These are phyloP conservation scores for Xanthoceras sorbifolium DNA, from an alignment of 345 rosid species.

Conservation along the genomic window DNA sequence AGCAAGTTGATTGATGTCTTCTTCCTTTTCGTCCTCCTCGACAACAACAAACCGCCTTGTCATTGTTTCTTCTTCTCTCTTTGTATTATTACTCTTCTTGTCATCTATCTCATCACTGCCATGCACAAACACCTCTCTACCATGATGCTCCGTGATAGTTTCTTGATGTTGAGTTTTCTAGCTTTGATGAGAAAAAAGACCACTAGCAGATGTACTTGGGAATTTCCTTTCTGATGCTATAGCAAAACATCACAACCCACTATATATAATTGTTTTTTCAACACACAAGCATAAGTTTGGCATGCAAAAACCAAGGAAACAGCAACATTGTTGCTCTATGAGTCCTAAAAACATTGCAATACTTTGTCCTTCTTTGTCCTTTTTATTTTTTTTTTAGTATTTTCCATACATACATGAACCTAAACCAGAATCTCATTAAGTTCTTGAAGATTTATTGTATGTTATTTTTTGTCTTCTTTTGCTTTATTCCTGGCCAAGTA, in stretches of 20 bases:
- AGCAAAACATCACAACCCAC: background rate
- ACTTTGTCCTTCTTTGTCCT: too few species aligned
- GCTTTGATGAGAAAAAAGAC: background rate
- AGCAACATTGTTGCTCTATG: too few species aligned
- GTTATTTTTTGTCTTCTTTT: too few species aligned
- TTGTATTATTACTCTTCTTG: background rate
- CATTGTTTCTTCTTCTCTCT: slow-evolving; percentile 2
- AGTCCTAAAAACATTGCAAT: too few species aligned
- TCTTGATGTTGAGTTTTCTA: too few species aligned
- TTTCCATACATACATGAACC: too few species aligned
- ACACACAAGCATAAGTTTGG: background rate
- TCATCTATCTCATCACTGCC: background rate
- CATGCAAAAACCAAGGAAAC: too few species aligned
- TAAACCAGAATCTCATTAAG: too few species aligned
- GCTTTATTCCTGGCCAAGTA: too few species aligned
- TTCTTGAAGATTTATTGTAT: too few species aligned
- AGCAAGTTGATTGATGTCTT: slow-evolving; percentile 26
- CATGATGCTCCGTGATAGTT: background rate
- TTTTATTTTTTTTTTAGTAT: too few species aligned
- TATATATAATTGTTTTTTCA: too few species aligned
- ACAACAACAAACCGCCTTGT: background rate
- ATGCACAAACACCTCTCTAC: background rate
- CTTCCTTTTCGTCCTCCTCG: background rate
- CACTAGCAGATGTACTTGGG: background rate
- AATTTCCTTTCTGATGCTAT: background rate